phyloP scores from a whole-genome alignment of 176 grass and related monocot genomes.

The Typha latifolia region DNA sequence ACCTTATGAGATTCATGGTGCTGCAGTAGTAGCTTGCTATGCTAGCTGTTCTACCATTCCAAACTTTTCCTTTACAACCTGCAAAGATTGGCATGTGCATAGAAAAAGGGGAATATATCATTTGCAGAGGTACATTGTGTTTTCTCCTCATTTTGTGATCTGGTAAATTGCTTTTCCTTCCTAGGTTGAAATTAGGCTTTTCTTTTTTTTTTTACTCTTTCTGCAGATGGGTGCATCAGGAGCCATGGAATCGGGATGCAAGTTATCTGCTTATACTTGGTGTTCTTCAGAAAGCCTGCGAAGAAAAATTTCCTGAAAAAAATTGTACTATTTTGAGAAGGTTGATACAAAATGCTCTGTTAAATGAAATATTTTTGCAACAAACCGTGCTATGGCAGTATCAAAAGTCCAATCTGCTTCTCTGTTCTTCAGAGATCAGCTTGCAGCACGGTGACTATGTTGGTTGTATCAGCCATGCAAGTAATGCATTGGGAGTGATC shows the following conservation, averaged over 20 bases:
- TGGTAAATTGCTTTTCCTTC: background rate
- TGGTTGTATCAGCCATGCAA: slow-evolving; percentile 41
- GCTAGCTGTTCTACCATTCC: slow-evolving; percentile 37
- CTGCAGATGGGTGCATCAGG: slow-evolving; percentile 57
- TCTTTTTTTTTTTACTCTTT: slow-evolving; percentile 4
- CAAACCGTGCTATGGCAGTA: slow-evolving; percentile 34
- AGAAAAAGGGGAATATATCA: slow-evolving; percentile 30
- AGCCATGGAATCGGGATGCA: slow-evolving; percentile 81
- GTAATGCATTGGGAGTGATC: slow-evolving; percentile 37
- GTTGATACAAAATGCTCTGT: slow-evolving; percentile 52
- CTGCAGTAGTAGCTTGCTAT: slow-evolving; percentile 67
- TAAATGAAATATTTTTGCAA: slow-evolving; percentile 24
- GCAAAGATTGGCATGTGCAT: slow-evolving; percentile 38
- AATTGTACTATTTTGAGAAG: slow-evolving; percentile 47
- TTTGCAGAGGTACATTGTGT: slow-evolving; percentile 63
- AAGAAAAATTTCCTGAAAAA: slow-evolving; percentile 71
- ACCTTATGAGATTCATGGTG: slow-evolving; percentile 66
- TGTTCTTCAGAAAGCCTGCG: slow-evolving; percentile 69
- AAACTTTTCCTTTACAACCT: slow-evolving; percentile 87
- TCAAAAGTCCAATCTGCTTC: slow-evolving; percentile 44
- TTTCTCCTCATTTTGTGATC: slow-evolving; percentile 2
- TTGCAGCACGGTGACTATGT: slow-evolving; percentile 53
- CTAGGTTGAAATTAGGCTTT: background rate
- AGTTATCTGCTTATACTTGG: slow-evolving; percentile 67
- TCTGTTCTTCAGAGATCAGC: slow-evolving; percentile 72